Base-by-base conservation (phyloP, 2,329 filamentous ascomycete species). In the Aureobasidium zeae region DNA sequence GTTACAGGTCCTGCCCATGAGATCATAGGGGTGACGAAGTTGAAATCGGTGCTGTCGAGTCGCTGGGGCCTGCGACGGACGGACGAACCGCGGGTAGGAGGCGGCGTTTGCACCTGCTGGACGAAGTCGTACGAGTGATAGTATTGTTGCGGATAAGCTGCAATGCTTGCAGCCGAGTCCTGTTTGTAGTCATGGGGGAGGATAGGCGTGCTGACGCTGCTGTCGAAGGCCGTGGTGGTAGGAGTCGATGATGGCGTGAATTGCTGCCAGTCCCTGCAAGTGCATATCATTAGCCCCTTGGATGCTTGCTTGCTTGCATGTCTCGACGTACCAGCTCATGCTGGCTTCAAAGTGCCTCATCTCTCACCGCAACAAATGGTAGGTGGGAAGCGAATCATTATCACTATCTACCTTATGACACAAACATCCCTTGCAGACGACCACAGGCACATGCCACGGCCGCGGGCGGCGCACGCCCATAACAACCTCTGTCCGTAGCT, bases 61-160 rank as follows among this genome's bases (percentile, higher is more conserved):
- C 60, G 51, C 37, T 58, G 52, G 22, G 62, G 57, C 48, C 65
- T 66, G 50, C 72, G 68, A 54, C 69, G 67, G 5, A 69, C 72
- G 13, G 73, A 66, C 41, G 65, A 62, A 49, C 68, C 74, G 58
- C 75, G 68, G 19, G 74, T 78, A 2, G 76, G 75, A 36, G 76
- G 76, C 24, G 76, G 76, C 10, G 76, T 79, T 58, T 79, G 75
- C 65, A 78, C 77, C 11, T 71, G 67, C 68, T 30, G 31, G 16
- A 36, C n/a, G n/a, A n/a, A n/a, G 20, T 31, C 37, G 26, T 21
- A 42, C 6, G 38, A 17, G 9, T 32, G 29, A 16, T 42, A 42
- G 13, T 34, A 31, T 19, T 19, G 30, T 31, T 33, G 38, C 13
- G 35, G 25, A 13, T 44, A 37, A 24, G 31, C 31, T 22, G 24